These are phyloP conservation scores for Eucalyptus marginata DNA, from an alignment of 345 rosid genomes.

Conservation along the genomic window DNA sequence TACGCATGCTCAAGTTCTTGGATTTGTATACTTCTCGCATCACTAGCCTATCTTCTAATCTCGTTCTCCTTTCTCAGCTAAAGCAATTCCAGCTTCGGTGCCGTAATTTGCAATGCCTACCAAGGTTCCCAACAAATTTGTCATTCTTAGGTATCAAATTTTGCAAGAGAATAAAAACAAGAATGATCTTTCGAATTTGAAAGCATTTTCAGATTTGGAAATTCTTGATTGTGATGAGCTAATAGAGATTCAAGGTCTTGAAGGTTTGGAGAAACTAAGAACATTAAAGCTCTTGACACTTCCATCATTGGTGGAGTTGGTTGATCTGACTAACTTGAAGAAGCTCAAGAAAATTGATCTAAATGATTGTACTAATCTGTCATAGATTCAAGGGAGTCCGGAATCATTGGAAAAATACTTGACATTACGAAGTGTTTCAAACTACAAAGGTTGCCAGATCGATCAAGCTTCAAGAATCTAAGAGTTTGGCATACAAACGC, in stretches of 20 bases:
- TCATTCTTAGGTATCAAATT: not conserved
- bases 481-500: not conserved
- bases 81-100: no score
- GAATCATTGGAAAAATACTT: not conserved
- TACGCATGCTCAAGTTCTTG: not conserved
- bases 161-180: not conserved
- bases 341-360: not conserved
- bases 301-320: not conserved
- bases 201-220: fast-evolving
- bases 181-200: not conserved
- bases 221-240: not conserved
- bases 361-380: not conserved
- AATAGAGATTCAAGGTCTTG: not conserved
- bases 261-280: not conserved
- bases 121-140: not conserved
- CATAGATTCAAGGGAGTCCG: not conserved
- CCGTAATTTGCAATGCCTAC: no score
- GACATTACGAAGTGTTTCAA: not conserved
- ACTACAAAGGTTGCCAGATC: not conserved
- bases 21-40: not conserved
- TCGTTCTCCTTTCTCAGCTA: no score
- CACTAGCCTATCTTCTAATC: not conserved
- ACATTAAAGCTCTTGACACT: not conserved
- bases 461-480: not conserved
- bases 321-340: not conserved